Percentiles rank a stretch among this genome's conserved stretches.
Conservation (phyloP, 345 rosid species). For the Rhodomyrtus tomentosa region DNA sequence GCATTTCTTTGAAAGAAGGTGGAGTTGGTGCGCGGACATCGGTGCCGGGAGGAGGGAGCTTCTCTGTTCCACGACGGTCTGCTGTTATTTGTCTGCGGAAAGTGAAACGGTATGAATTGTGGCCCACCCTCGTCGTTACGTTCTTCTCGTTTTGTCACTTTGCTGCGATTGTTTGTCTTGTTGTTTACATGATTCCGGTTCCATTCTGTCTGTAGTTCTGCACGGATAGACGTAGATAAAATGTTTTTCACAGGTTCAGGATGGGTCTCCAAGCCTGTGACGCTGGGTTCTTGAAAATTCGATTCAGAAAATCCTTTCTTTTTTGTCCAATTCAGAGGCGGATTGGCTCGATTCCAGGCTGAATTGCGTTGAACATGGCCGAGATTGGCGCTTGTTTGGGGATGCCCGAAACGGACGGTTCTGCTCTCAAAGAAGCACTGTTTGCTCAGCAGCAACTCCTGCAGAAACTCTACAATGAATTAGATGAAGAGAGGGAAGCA, state of each 20-base stretch:
- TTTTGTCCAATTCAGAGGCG: not conserved
- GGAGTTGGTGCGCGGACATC: not conserved
- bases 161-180: not conserved
- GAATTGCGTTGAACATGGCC: conserved; percentile 15
- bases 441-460: conserved; percentile 73
- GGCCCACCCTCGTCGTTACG: not conserved
- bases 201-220: not conserved
- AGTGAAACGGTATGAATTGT: not conserved
- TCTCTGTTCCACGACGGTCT: not conserved
- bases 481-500: conserved; percentile 86
- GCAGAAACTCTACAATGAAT: conserved; percentile 46
- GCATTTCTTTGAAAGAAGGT: not conserved
- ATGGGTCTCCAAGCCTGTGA: not conserved
- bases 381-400: conserved; percentile 19
- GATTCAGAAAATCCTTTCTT: not conserved
- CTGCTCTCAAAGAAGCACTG: conserved; percentile 43
- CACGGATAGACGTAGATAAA: not conserved
- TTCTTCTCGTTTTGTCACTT: not conserved
- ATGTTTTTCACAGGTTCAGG: not conserved
- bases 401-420: conserved; percentile 25
- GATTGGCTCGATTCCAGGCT: not conserved
- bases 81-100: not conserved
- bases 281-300: not conserved
- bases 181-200: not conserved
- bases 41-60: not conserved